Evolutionary conservation across 805 yeast genomes (phyloP), one percentile per base, ranked within the genome.

Genomic region (Cyberlindnera maritima): DNA sequence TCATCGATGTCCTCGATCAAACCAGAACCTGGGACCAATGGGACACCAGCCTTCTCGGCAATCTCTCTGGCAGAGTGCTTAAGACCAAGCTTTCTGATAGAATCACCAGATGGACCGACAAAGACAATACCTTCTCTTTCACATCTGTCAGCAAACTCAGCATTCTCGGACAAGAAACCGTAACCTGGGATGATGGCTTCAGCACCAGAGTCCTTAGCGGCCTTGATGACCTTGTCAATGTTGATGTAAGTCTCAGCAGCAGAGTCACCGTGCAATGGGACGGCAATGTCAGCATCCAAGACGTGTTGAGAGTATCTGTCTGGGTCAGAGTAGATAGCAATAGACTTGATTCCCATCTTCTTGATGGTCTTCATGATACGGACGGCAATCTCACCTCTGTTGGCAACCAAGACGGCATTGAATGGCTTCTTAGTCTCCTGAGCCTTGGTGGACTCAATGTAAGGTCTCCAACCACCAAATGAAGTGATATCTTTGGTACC

Each of bases 181-280:
- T 94, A 92, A 49, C 99, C 99, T 6, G 99, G 99, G 54, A 94
- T 86, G 54, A 92, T 90, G n/a, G 97, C 98, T 64, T 94, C 88
- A 29, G 97, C 88, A 6, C 83, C 83, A 0, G 95, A 76, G 44
- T 76, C 74, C 63, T 87, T 88, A 41, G 97, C 96, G 9, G 96
- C 97, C 32, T 75, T 74, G 37, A 92, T 75, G 50, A 92, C 86
- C 70, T 92, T 90, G 35, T 91, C 96, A 53, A 85, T 79, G 56
- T 85, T 78, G 58, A 92, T 76, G 65, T 92, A 92, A 1, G 98
- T 90, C 64, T 92, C 95, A 19, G 96, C 90, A 17, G 97, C 95
- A 29, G 91, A 79, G 2, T 71, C 69, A 31, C 98, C 98, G 55
- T 84, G 75, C 54, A 92, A 71, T 28, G 94, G 82, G 36, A 91